Percentiles rank a stretch among this genome's conserved stretches.
Evolutionary conservation across 306 rosid species (phyloP).

Genomic region (Cicer bijugum): DNA sequence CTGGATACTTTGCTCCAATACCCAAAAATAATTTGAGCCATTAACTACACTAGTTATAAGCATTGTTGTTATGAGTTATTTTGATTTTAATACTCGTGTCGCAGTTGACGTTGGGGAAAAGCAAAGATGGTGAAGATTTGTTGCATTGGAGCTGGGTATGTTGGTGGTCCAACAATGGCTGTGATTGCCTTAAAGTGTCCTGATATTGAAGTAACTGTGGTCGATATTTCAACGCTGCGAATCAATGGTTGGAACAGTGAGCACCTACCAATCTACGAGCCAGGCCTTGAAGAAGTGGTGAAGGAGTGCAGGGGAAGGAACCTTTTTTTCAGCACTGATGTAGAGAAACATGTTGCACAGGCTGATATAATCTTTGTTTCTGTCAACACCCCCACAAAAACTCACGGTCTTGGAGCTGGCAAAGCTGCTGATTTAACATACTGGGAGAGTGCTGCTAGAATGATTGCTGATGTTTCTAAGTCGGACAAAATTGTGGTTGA

Average conservation of each 20-base stretch:
- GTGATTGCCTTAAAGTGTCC: conserved; percentile 74
- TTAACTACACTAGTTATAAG: too few relatives aligned
- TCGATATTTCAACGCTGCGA: conserved; percentile 52
- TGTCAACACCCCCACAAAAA: conserved; percentile 86
- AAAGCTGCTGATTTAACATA: conserved; percentile 90
- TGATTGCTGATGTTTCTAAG: conserved; percentile 86
- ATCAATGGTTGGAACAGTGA: conserved; percentile 73
- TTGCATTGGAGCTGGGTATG: conserved; percentile 93
- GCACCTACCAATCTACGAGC: conserved; percentile 66
- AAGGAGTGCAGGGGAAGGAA: conserved; percentile 62
- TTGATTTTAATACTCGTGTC: conserved; percentile 13
- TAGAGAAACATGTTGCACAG: conserved; percentile 69
- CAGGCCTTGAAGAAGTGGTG: conserved; percentile 65
- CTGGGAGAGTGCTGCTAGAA: conserved; percentile 92
- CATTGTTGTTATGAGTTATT: neutral
- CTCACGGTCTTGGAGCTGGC: conserved; percentile 90
- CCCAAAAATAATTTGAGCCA: too few relatives aligned
- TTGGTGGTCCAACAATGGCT: conserved; percentile 94
- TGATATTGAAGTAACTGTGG: conserved; percentile 52
- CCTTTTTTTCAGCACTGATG: conserved; percentile 63
- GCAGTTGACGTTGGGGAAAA: conserved; percentile 29
- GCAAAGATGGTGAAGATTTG: conserved; percentile 82
- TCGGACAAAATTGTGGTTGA: conserved; percentile 87
- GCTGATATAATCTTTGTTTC: conserved; percentile 86
- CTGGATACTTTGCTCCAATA: too few relatives aligned